phyloP scores from a whole-genome alignment of 2,329 filamentous ascomycete species.

The Arachnomyces sp. region DNA sequence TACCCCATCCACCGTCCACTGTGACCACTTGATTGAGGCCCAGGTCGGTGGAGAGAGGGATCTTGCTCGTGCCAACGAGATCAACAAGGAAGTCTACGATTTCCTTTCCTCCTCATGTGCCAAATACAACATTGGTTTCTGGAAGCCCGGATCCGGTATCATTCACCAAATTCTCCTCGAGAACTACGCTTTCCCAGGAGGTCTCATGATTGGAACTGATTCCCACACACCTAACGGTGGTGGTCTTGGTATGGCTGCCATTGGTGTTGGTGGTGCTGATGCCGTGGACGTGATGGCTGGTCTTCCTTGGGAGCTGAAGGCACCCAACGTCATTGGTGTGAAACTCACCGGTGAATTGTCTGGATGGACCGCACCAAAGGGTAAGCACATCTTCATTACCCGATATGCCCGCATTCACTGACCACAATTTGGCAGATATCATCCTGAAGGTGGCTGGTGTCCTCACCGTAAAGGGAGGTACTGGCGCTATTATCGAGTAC shows the following conservation, averaged over 20 bases:
- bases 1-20: conserved; percentile 93
- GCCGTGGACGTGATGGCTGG: conserved; percentile 98
- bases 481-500: conserved; percentile 64
- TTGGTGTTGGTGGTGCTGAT: conserved; percentile 96
- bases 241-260: conserved; percentile 89
- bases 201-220: conserved; percentile 94
- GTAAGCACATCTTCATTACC: conserved; percentile 41
- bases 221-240: conserved; percentile 96
- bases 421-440: conserved; percentile 55
- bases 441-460: conserved; percentile 97
- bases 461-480: conserved; percentile 95
- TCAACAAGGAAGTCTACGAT: conserved; percentile 99
- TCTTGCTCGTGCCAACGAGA: conserved; percentile 78
- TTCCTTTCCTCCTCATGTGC: conserved; percentile 89
- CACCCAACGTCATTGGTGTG: conserved; percentile 93
- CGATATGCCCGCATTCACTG: not conserved
- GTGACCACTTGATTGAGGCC: conserved; percentile 98
- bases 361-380: conserved; percentile 91
- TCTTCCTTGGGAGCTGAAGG: conserved; percentile 96
- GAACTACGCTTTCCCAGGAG: conserved; percentile 99
- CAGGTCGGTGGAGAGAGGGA: conserved; percentile 91
- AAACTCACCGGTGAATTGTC: conserved; percentile 82
- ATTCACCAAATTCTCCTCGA: conserved; percentile 98
- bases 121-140: conserved; percentile 99
- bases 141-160: conserved; percentile 96